phyloP scores from a whole-genome alignment of 2,329 filamentous ascomycete species.

The Colletotrichum kahawae region DNA sequence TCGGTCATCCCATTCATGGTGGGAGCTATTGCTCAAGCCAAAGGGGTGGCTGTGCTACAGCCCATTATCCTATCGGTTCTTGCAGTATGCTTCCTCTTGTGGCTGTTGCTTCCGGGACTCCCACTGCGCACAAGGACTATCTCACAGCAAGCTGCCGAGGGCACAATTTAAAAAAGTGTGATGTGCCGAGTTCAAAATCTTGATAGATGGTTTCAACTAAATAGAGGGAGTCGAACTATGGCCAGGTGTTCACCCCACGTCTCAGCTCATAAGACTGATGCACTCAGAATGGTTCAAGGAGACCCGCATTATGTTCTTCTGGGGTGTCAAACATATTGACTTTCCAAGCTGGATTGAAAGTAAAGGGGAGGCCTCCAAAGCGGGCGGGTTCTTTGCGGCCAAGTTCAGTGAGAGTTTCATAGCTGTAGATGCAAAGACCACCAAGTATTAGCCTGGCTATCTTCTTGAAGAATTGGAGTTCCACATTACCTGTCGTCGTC shows the following conservation, averaged over 20 bases:
- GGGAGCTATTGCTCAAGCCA: slow-evolving; percentile 67
- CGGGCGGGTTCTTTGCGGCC: neutral
- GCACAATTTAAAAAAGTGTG: neutral
- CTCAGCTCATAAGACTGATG: too few species aligned
- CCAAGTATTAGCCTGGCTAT: neutral
- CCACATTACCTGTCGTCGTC: neutral
- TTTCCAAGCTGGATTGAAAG: neutral
- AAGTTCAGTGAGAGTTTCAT: neutral
- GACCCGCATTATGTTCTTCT: neutral
- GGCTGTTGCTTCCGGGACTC: neutral
- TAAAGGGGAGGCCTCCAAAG: neutral
- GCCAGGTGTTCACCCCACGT: too few species aligned
- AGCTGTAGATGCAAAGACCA: neutral
- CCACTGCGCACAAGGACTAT: neutral
- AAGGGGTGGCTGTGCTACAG: slow-evolving; percentile 61
- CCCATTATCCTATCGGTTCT: slow-evolving; percentile 58
- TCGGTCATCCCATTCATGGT: slow-evolving; percentile 71
- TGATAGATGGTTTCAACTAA: too few species aligned
- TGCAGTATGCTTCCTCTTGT: slow-evolving; percentile 25
- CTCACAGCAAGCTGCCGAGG: neutral
- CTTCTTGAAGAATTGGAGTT: too few species aligned
- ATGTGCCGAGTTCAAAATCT: too few species aligned
- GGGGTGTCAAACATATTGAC: neutral
- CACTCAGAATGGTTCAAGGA: neutral
- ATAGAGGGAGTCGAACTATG: too few species aligned